Base-by-base conservation (phyloP, 2,329 filamentous ascomycete species). In the Madurella fahalii region DNA sequence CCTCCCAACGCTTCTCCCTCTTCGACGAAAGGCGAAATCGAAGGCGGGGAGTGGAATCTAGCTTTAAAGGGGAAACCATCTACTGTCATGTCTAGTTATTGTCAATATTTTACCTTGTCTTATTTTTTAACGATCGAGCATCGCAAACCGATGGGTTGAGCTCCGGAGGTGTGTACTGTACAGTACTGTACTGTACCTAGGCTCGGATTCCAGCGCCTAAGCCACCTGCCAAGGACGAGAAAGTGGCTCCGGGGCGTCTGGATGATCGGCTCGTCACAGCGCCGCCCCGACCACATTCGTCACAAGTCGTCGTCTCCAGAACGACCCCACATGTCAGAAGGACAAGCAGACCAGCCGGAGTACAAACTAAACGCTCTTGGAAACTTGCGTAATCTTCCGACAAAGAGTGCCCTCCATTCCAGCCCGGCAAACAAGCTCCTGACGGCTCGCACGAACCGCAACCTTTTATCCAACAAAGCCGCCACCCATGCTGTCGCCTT, bases 401-500 rank as follows among this genome's bases (percentile, higher is more conserved):
- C 41, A 44, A 40, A 51, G 48, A 45, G 44, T 51, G 48, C 34
- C 11, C 20, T 15, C 40, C 48, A 51, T 51, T 51, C 48, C 40
- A 44, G 16, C 3, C 48, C 9, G 25, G 9, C 40, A 18, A 20
- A 51, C 48, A 44, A 44, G 13, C 34, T 37, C 34, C 13, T 37
- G 9, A 15, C 34, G 13, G 11, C 34, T 37, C 31, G 37, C 15
- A 16, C 40, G 40, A 41, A 18, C 30, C 15, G n/a, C 20, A 20
- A n/a, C 15, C 31, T 32, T 37, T 18, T 39, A 18, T 17, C 43
- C 15, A 45, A 41, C 11, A 37, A 25, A 25, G 12, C 40, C 41
- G 20, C 40, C 40, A 32, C 48, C 18, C 18, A 51, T 51, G 48
- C 48, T 34, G 15, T 25, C 20, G 15, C 25, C 20, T 16, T 32